phyloP scores from a whole-genome alignment of 2,329 filamentous ascomycete species.

The Bertia moriformis region DNA sequence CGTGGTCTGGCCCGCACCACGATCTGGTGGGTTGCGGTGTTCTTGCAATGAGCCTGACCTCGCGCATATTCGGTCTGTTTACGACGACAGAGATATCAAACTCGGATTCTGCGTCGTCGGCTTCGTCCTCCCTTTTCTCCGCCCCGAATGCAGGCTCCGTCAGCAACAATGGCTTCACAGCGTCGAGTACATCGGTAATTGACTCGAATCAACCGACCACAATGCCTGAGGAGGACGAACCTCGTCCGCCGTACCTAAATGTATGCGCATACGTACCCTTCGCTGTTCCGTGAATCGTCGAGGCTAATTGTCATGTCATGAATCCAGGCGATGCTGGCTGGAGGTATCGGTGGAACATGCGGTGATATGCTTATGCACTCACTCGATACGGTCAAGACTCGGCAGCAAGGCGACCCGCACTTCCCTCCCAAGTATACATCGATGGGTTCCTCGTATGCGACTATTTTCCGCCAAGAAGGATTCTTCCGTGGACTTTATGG shows the following conservation, averaged over 20 bases:
- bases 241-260: background rate
- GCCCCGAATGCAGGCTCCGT: background rate
- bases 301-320: slow-evolving; percentile 1
- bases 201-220: too few relatives aligned
- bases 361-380: slow-evolving; percentile 99
- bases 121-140: background rate
- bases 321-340: slow-evolving; percentile 77
- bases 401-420: slow-evolving; percentile 90
- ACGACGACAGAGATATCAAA: background rate
- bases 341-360: slow-evolving; percentile 79
- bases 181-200: too few relatives aligned
- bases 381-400: slow-evolving; percentile 92
- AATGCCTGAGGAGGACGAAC: background rate
- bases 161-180: background rate
- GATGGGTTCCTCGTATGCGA: slow-evolving; percentile 79
- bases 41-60: slow-evolving; percentile 1
- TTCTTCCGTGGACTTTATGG: slow-evolving; percentile 75
- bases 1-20: background rate
- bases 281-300: background rate
- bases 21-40: background rate
- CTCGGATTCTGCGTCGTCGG: background rate
- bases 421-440: slow-evolving; percentile 86
- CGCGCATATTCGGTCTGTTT: background rate
- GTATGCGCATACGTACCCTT: background rate
- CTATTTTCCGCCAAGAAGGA: slow-evolving; percentile 85